phyloP scores from a whole-genome alignment of 2,329 filamentous ascomycete genomes.

The Ceratocystiopsis minuta region DNA sequence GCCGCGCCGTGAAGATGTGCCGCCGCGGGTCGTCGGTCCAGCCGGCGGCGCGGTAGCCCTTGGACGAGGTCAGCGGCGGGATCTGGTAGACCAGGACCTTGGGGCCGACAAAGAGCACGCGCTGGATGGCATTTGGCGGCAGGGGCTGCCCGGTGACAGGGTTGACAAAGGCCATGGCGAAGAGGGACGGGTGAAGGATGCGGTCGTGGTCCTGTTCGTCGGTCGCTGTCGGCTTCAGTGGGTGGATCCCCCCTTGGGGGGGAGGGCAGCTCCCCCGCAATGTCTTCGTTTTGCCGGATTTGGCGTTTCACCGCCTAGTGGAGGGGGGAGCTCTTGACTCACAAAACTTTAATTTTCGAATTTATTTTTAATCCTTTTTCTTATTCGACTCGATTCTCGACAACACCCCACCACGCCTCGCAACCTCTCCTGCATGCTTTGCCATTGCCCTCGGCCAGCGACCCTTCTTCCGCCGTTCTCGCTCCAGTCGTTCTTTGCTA shows the following conservation, averaged over 20 bases:
- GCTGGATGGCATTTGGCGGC: conserved; percentile 62
- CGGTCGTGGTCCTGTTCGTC: too few species aligned
- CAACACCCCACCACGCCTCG: background rate
- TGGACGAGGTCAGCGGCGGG: conserved; percentile 58
- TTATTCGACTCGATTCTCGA: background rate
- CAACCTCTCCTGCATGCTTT: conserved; percentile 2
- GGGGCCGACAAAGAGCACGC: conserved; percentile 59
- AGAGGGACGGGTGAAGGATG: too few species aligned
- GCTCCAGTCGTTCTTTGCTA: background rate
- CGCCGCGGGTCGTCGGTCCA: conserved; percentile 59
- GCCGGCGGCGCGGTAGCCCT: conserved; percentile 57
- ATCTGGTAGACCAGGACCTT: conserved; percentile 76
- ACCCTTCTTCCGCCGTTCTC: conserved; percentile 4
- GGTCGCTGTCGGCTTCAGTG: too few species aligned
- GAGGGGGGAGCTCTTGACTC: background rate
- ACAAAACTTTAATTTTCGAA: background rate
- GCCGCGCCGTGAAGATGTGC: conserved; percentile 70
- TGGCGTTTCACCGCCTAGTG: background rate
- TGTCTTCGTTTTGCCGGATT: too few species aligned
- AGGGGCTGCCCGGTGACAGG: conserved; percentile 51
- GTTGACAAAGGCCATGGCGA: conserved; percentile 44
- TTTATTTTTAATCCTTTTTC: too few species aligned
- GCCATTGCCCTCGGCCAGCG: background rate
- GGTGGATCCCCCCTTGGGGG: too few species aligned
- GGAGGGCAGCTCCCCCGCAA: too few species aligned